Percentiles rank a stretch among this genome's conserved stretches.
Evolutionary conservation across 2,329 filamentous ascomycete species (phyloP).

Genomic region (Rhynchosporium graminicola): DNA sequence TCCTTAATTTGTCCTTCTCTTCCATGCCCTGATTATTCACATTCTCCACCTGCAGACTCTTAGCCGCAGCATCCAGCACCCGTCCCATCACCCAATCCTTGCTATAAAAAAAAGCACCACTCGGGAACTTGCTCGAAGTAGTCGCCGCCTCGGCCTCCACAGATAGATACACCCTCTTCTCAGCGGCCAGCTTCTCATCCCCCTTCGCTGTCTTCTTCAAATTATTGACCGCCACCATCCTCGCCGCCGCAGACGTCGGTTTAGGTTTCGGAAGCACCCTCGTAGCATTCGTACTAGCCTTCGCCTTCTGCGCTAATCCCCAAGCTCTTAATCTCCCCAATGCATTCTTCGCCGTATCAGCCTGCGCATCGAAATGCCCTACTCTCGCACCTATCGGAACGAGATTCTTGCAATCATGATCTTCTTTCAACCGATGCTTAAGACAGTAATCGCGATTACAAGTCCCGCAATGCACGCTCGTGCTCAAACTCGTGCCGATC

Average conservation of each 20-base stretch:
- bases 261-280: constrained; percentile 63
- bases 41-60: constrained; percentile 76
- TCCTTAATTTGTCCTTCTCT: constrained; percentile 77
- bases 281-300: constrained; percentile 38
- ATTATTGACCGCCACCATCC: constrained; percentile 69
- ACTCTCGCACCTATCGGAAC: constrained; percentile 56
- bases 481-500: constrained; percentile 66
- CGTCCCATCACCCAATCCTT: constrained; percentile 88
- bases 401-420: constrained; percentile 82
- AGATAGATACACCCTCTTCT: constrained; percentile 87
- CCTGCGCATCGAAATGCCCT: constrained; percentile 48
- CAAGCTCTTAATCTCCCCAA: constrained; percentile 78
- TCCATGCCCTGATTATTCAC: constrained; percentile 76
- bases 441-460: constrained; percentile 78
- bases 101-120: constrained; percentile 77
- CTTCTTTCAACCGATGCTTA: constrained; percentile 73
- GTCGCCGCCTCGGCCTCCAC: constrained; percentile 90
- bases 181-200: constrained; percentile 74
- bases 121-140: constrained; percentile 78
- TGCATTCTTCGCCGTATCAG: constrained; percentile 70
- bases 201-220: constrained; percentile 90
- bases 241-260: constrained; percentile 62
- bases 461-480: constrained; percentile 68
- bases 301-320: constrained; percentile 73
- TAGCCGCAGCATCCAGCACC: constrained; percentile 76